Percentiles rank a stretch among this genome's conserved stretches.
Conservation (phyloP, 164 flowering plant genomes). For the Echeveria elegans region DNA sequence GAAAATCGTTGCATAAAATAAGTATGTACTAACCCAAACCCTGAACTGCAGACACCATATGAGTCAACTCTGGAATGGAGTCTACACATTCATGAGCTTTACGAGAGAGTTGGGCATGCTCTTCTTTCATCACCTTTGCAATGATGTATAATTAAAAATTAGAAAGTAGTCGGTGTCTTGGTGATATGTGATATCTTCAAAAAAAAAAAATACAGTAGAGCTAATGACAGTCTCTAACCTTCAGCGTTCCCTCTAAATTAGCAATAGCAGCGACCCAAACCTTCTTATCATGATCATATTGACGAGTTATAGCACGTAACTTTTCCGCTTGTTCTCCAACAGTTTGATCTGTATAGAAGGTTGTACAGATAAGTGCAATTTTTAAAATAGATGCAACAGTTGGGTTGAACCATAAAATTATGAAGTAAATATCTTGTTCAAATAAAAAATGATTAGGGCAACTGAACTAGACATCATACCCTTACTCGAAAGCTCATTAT, state of each 20-base stretch:
- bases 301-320: constrained; percentile 33
- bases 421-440: too few relatives aligned
- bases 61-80: constrained; percentile 63
- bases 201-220: too few relatives aligned
- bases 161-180: not conserved
- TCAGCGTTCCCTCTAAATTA: constrained; percentile 40
- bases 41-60: constrained; percentile 35
- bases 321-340: constrained; percentile 38
- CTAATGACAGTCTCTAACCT: too few relatives aligned
- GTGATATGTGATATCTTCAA: too few relatives aligned
- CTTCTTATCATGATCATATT: constrained; percentile 42
- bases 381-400: not conserved
- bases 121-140: constrained; percentile 44
- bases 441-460: too few relatives aligned
- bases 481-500: too few relatives aligned
- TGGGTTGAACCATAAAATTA: too few relatives aligned
- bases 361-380: not conserved
- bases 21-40: constrained; percentile 25
- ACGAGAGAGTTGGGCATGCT: constrained; percentile 22
- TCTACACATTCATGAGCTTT: constrained; percentile 28
- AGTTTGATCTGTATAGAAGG: constrained; percentile 31
- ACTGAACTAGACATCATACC: too few relatives aligned
- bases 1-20: constrained; percentile 7
- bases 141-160: not conserved
- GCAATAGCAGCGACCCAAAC: constrained; percentile 39